These are phyloP conservation scores for Fragaria iinumae DNA, from an alignment of 306 rosid genomes.

Conservation along the genomic window DNA sequence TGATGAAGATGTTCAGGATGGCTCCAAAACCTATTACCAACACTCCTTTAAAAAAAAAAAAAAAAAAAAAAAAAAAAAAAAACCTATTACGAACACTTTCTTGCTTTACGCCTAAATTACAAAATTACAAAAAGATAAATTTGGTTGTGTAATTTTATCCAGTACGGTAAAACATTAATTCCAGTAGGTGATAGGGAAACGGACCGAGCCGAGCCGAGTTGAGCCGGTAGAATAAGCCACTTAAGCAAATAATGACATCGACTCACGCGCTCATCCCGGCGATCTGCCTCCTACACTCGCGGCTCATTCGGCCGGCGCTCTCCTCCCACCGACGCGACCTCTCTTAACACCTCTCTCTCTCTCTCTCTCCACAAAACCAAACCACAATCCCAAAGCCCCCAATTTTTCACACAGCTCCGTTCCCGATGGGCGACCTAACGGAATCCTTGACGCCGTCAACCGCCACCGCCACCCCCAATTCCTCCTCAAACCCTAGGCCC, in stretches of 20 bases:
- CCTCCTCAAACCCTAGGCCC: constrained; percentile 44
- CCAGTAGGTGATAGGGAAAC: constrained; percentile 5
- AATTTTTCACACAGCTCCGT: not conserved
- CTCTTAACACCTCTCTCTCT: constrained; percentile 2
- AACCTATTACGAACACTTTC: no score
- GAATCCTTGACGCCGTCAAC: constrained; percentile 49
- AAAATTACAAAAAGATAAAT: no score
- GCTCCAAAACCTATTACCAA: no score
- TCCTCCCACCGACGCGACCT: constrained; percentile 39
- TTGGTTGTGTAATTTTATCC: no score
- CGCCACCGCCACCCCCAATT: constrained; percentile 12
- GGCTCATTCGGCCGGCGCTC: constrained; percentile 66
- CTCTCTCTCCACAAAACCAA: constrained; percentile 12
- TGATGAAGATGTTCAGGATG: no score
- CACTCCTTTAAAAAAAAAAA: no score
- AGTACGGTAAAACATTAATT: constrained; percentile 2
- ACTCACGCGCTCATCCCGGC: constrained; percentile 50
- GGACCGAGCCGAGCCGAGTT: constrained; percentile 64
- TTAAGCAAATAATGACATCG: constrained; percentile 26
- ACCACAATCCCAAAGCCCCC: not conserved
- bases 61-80: no score
- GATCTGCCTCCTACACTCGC: constrained; percentile 57
- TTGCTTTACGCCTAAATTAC: no score
- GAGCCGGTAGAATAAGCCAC: constrained; percentile 56
- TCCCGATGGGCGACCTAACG: constrained; percentile 61